Conservation (phyloP, 495 filamentous ascomycete genomes). For the Astrothelium subdiscretum region DNA sequence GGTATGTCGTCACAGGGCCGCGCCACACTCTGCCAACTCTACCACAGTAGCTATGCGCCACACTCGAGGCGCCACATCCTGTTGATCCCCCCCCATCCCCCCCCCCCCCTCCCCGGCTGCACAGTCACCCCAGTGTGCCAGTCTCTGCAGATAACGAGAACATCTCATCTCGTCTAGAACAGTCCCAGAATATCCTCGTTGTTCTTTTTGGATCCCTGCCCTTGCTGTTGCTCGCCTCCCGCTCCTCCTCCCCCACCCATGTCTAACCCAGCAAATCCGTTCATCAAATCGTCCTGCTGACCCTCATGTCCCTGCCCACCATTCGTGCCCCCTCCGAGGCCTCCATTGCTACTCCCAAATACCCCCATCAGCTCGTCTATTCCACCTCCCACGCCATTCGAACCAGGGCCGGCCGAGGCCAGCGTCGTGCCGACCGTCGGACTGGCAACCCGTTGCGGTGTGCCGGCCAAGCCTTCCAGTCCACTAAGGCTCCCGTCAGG, state of each 20-base stretch:
- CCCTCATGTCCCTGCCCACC: conserved; percentile 35
- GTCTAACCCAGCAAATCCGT: conserved; percentile 72
- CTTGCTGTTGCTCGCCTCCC: conserved; percentile 40
- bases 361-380: conserved; percentile 88
- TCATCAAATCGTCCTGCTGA: conserved; percentile 45
- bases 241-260: conserved; percentile 45
- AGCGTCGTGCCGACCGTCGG: conserved; percentile 29
- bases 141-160: no score
- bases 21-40: not conserved
- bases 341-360: conserved; percentile 39
- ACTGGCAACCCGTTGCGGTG: conserved; percentile 68
- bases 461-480: conserved; percentile 63
- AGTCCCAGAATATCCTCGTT: conserved; percentile 86
- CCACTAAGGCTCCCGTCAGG: conserved; percentile 50
- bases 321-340: conserved; percentile 11
- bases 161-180: no score
- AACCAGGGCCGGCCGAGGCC: conserved; percentile 24
- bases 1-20: not conserved
- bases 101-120: no score
- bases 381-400: conserved; percentile 45
- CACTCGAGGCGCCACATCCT: not conserved
- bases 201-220: conserved; percentile 43
- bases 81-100: not conserved
- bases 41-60: not conserved
- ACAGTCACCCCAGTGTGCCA: no score